phyloP scores from a whole-genome alignment of 106 monocot species.

The Allium fistulosum region DNA sequence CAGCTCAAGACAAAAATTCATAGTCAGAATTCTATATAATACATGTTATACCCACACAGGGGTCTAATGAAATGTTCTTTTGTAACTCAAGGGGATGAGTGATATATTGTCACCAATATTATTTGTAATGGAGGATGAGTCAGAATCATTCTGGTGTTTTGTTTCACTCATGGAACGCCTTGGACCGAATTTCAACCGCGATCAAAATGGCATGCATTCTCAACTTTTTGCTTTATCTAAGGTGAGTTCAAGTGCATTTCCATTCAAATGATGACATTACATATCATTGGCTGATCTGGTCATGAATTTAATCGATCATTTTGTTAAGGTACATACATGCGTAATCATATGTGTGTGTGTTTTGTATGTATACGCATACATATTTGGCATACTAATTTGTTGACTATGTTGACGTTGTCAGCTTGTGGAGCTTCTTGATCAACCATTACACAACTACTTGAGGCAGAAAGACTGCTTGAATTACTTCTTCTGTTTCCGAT shows the following conservation, averaged over 20 bases:
- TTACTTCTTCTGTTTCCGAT: constrained; percentile 97
- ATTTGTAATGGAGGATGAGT: constrained; percentile 66
- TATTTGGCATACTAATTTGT: neutral
- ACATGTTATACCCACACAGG: too few species aligned
- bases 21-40: too few species aligned
- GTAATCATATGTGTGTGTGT: neutral
- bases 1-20: too few species aligned
- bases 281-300: too few species aligned
- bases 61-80: too few species aligned
- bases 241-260: constrained; percentile 17
- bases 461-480: constrained; percentile 91
- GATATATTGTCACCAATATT: constrained; percentile 67
- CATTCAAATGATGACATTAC: too few species aligned
- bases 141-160: constrained; percentile 74
- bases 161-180: constrained; percentile 65
- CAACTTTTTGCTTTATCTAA: constrained; percentile 71
- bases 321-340: neutral
- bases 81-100: constrained; percentile 54
- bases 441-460: constrained; percentile 78
- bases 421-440: constrained; percentile 91
- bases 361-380: neutral
- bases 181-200: constrained; percentile 73
- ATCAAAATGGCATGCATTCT: constrained; percentile 73
- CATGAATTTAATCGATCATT: neutral
- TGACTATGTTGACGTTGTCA: constrained; percentile 14